Conservation (phyloP, 768 basidiomycete species). For the Auricularia cornea region DNA sequence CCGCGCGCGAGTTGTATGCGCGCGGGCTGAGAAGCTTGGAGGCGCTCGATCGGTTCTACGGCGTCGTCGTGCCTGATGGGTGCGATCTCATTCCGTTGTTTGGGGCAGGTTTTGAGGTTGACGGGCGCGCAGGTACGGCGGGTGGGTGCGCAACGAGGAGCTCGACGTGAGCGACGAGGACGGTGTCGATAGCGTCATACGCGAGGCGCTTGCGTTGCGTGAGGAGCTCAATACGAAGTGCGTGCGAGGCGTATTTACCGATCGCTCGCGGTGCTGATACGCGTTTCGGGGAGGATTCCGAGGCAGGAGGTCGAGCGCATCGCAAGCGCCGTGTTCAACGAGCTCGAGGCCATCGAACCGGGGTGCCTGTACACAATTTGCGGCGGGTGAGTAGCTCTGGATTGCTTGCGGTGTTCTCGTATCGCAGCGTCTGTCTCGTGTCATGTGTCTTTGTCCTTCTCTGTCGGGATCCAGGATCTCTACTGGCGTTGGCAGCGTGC, state of each 20-base stretch:
- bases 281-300: slow-evolving; percentile 45
- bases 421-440: no score
- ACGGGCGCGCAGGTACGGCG: slow-evolving; percentile 3
- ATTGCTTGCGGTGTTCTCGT: no score
- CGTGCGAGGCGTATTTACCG: slow-evolving; percentile 7
- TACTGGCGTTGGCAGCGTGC: no score
- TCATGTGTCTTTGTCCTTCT: no score
- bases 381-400: slow-evolving; percentile 72
- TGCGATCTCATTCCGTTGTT: slow-evolving; percentile 15
- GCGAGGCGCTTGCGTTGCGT: slow-evolving; percentile 50
- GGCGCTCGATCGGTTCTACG: slow-evolving; percentile 62
- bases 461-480: no score
- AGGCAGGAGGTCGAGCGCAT: slow-evolving; percentile 75
- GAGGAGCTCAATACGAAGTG: slow-evolving; percentile 47
- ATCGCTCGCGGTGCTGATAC: not conserved
- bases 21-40: slow-evolving; percentile 58
- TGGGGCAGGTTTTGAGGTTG: slow-evolving; percentile 10
- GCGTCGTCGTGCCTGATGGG: slow-evolving; percentile 26
- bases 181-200: slow-evolving; percentile 30
- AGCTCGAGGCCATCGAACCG: slow-evolving; percentile 51
- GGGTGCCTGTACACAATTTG: slow-evolving; percentile 71
- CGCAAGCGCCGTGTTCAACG: slow-evolving; percentile 52
- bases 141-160: slow-evolving; percentile 5
- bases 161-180: slow-evolving; percentile 17
- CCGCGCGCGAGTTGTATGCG: slow-evolving; percentile 56